A percentile compares a stretch with the other conserved stretches of the same genome.
Evolutionary conservation across 805 yeast genomes (phyloP).

Genomic region (Nematodospora valgi): DNA sequence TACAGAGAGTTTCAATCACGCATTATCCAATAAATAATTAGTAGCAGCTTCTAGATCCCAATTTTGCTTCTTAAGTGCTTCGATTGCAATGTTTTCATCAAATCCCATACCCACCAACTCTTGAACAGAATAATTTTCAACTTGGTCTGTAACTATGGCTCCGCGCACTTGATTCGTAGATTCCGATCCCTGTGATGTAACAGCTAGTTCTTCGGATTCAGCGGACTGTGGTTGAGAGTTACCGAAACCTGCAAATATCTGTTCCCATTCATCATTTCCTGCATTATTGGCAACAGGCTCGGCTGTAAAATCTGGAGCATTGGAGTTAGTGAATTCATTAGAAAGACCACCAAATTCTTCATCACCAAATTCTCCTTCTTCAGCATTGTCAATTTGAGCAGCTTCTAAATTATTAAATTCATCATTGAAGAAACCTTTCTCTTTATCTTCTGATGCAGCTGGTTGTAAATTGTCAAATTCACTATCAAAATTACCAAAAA

Average conservation of each 20-base stretch:
- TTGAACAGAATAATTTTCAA: conserved; percentile 52
- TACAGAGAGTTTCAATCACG: no score
- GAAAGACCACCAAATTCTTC: conserved; percentile 22
- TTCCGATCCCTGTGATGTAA: no score
- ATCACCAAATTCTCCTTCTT: conserved; percentile 24
- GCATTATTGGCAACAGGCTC: conserved; percentile 15
- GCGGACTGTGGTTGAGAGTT: conserved; percentile 28
- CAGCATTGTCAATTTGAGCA: conserved; percentile 25
- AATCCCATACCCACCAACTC: conserved; percentile 93
- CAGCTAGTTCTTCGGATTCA: not conserved
- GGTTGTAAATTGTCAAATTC: conserved; percentile 39
- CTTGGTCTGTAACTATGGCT: no score
- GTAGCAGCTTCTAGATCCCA: conserved; percentile 89
- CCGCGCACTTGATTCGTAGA: no score
- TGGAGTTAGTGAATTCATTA: conserved; percentile 24
- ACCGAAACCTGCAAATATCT: conserved; percentile 85
- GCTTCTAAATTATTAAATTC: conserved; percentile 38
- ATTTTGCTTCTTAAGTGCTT: conserved; percentile 63
- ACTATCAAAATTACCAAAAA: conserved; percentile 29
- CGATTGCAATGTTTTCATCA: conserved; percentile 56
- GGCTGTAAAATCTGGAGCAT: conserved; percentile 36
- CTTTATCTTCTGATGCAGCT: conserved; percentile 16
- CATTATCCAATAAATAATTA: conserved; percentile 72
- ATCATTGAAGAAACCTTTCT: conserved; percentile 30
- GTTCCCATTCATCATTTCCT: conserved; percentile 85